Evolutionary conservation across 2,329 filamentous ascomycete genomes (phyloP), one percentile per base, ranked within the genome.

Genomic region (Beauveria rudraprayagi): DNA sequence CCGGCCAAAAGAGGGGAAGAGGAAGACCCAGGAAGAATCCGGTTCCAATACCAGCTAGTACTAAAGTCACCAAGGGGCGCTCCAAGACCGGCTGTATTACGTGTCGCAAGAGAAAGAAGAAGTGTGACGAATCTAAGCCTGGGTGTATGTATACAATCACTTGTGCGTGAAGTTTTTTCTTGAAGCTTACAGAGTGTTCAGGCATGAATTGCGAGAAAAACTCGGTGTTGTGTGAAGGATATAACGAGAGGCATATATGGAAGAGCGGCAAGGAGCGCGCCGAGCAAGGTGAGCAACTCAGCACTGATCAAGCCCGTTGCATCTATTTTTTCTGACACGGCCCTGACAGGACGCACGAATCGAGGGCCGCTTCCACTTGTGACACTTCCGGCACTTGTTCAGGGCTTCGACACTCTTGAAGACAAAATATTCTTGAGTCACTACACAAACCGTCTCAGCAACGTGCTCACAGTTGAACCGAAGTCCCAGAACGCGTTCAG

Each of bases 151-250:
- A 43, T 47, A 14, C 24, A 14, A 28, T 26, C 10, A 8, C 1
- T 4, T 37, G 6, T 2, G 8, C 24, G 3, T 24, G 2, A 37
- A 1, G 6, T 11, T 47, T 30, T 26, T 24, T 1, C 5, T 16
- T 16, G 10, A 37, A 37, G 63, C 62, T 66, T 60, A 65, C 62
- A 53, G 62, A 54, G 30, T 72, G 65, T n/a, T 61, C 61, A 91
- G 88, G 90, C 67, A 81, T 91, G 73, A 95, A 95, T 68, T 96
- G 92, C 70, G 88, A 94, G 75, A 96, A 96, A 80, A 96, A 96
- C 71, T 91, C 91, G 9, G 90, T 96, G 14, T 85, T 92, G 14
- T 96, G 92, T 70, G 91, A 96, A 74, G 92, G 92, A 14, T 96
- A 96, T 70, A 90, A 90, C 56, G 88, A 91, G 64, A 91, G 91